A percentile compares a stretch with the other conserved stretches of the same genome.
Conservation (phyloP, 257 asterid genomes). For the Orobanche coerulescens region DNA sequence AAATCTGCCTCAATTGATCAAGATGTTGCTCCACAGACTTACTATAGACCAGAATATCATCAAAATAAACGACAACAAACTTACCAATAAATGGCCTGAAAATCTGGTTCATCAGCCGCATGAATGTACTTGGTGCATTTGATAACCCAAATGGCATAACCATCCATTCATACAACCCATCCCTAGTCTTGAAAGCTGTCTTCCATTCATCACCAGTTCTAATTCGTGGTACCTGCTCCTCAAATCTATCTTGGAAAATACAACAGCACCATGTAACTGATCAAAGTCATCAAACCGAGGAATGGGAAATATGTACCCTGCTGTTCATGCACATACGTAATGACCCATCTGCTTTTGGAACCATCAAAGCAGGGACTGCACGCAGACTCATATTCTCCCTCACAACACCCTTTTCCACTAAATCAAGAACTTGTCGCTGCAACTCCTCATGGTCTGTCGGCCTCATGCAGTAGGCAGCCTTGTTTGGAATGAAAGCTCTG, state of each 20-base stretch:
- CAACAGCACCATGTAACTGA: not conserved
- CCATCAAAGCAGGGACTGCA: not conserved
- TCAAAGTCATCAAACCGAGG: not conserved
- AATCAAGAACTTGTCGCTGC: not conserved
- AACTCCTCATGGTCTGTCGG: not conserved
- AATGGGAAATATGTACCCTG: not conserved
- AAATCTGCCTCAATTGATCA: no score
- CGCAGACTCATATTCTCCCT: not conserved
- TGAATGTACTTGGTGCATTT: not conserved
- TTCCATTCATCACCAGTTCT: not conserved
- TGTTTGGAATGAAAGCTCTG: not conserved
- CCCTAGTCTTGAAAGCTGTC: slow-evolving; percentile 2
- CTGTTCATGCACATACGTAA: not conserved
- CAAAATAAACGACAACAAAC: not conserved
- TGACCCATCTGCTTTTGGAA: not conserved
- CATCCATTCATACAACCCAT: not conserved
- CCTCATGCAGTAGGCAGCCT: not conserved
- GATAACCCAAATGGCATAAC: slow-evolving; percentile 13
- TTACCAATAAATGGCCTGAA: not conserved
- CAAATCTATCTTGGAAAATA: not conserved
- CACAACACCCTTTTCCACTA: not conserved
- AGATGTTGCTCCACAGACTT: not conserved
- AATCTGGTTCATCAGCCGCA: slow-evolving; percentile 7
- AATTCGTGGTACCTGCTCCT: not conserved
- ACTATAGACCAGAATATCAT: not conserved